phyloP scores from a whole-genome alignment of 768 basidiomycete species.

The Floccularia luteovirens region DNA sequence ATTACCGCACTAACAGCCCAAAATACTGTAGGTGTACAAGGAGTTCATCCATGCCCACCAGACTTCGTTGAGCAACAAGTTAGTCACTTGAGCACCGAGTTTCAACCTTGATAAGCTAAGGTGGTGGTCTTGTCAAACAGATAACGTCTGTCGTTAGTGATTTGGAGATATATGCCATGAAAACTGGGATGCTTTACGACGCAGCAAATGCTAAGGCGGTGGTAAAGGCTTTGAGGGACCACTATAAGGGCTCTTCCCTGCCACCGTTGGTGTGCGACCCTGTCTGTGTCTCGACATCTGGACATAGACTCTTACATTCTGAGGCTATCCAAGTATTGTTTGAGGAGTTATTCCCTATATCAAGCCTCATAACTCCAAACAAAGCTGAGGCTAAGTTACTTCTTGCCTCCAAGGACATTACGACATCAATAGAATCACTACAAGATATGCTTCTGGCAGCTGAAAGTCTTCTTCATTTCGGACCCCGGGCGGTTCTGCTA shows the following conservation, averaged over 20 bases:
- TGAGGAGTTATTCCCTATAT: slow-evolving; percentile 60
- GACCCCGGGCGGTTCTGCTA: slow-evolving; percentile 56
- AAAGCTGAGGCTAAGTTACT: slow-evolving; percentile 72
- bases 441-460: slow-evolving; percentile 58
- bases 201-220: slow-evolving; percentile 44
- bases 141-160: slow-evolving; percentile 67
- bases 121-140: slow-evolving; percentile 29
- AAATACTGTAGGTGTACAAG: slow-evolving; percentile 81
- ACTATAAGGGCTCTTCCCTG: slow-evolving; percentile 17
- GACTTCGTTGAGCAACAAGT: slow-evolving; percentile 75
- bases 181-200: slow-evolving; percentile 86
- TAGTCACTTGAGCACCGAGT: too few relatives aligned
- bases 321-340: slow-evolving; percentile 58
- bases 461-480: slow-evolving; percentile 34
- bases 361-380: slow-evolving; percentile 79
- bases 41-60: slow-evolving; percentile 57
- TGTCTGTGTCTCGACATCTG: slow-evolving; percentile 87
- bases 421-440: slow-evolving; percentile 32
- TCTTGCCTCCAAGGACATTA: slow-evolving; percentile 27
- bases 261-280: slow-evolving; percentile 78
- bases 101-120: too few relatives aligned
- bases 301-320: slow-evolving; percentile 65
- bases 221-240: slow-evolving; percentile 36
- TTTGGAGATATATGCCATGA: slow-evolving; percentile 64
- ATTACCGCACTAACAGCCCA: slow-evolving; percentile 87